phyloP scores from a whole-genome alignment of 1,284 basidiomycete genomes.

The Cryptococcus hybrid region DNA sequence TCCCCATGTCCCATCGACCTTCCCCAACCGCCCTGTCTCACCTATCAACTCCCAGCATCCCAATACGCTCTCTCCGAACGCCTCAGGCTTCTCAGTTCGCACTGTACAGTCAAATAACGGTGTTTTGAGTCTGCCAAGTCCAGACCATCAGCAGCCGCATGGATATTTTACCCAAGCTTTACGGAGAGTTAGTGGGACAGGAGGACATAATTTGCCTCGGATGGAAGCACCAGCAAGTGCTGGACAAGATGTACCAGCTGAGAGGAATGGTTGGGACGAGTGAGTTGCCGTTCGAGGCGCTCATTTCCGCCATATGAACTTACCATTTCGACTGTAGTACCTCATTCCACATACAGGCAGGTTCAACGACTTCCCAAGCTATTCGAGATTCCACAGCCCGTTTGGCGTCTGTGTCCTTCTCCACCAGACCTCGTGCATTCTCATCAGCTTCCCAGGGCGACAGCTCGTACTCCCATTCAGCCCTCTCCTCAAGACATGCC shows the following conservation, averaged over 20 bases:
- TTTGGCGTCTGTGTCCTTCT: constrained; percentile 44
- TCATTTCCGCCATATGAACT: background rate
- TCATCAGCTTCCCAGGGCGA: constrained; percentile 13
- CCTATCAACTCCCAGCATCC: constrained; percentile 12
- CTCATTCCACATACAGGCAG: constrained; percentile 4
- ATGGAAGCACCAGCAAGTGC: constrained; percentile 8
- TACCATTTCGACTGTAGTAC: background rate
- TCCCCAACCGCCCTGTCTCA: constrained; percentile 12
- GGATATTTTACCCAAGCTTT: constrained; percentile 15
- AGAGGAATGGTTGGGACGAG: constrained; percentile 11
- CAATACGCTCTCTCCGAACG: constrained; percentile 14
- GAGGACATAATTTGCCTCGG: background rate
- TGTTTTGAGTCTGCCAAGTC: background rate
- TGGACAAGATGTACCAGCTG: constrained; percentile 8
- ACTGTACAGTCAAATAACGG: background rate
- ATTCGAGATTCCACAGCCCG: constrained; percentile 45
- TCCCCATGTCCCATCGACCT: constrained; percentile 24
- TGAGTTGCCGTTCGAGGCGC: constrained; percentile 8
- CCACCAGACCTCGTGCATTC: constrained; percentile 9
- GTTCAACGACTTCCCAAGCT: constrained; percentile 25
- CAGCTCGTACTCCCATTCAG: constrained; percentile 6
- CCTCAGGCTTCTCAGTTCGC: constrained; percentile 25
- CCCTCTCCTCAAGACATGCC: constrained; percentile 3
- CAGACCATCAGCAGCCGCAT: constrained; percentile 2
- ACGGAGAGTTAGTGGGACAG: constrained; percentile 16